Percentiles rank a stretch among this genome's conserved stretches.
These are phyloP conservation scores for Conidiobolus coronatus DNA, from an alignment of 371 early-diverging fungal genomes.

Conservation along the genomic window DNA sequence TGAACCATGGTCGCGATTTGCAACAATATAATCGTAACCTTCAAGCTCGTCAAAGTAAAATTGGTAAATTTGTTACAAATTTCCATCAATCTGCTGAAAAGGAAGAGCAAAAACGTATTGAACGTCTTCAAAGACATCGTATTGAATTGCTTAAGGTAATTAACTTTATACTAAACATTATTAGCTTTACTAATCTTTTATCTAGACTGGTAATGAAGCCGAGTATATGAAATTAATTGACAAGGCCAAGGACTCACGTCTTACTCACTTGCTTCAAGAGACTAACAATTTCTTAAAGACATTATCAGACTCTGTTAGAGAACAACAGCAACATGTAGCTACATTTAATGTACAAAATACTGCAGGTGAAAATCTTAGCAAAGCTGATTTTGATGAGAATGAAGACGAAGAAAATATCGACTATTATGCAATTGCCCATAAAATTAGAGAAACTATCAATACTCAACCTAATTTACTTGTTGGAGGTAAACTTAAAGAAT, in stretches of 20 bases:
- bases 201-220: constrained; percentile 68
- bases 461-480: constrained; percentile 58
- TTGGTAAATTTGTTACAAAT: constrained; percentile 51
- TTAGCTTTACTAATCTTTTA: no score
- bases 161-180: no score
- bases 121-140: constrained; percentile 74
- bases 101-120: constrained; percentile 68
- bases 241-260: constrained; percentile 81
- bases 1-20: constrained; percentile 51
- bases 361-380: background rate
- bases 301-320: constrained; percentile 50
- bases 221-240: constrained; percentile 83
- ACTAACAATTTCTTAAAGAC: constrained; percentile 64
- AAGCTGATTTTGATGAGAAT: background rate
- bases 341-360: constrained; percentile 5
- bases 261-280: constrained; percentile 64
- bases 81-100: constrained; percentile 62
- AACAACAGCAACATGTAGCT: constrained; percentile 47
- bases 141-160: constrained; percentile 57
- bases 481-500: constrained; percentile 83
- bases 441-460: constrained; percentile 43
- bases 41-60: constrained; percentile 32
- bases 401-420: constrained; percentile 32
- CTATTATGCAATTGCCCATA: constrained; percentile 73
- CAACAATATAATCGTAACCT: constrained; percentile 40